Base-by-base conservation (phyloP, 2,329 filamentous ascomycete genomes). In the Colletotrichum magnum region DNA sequence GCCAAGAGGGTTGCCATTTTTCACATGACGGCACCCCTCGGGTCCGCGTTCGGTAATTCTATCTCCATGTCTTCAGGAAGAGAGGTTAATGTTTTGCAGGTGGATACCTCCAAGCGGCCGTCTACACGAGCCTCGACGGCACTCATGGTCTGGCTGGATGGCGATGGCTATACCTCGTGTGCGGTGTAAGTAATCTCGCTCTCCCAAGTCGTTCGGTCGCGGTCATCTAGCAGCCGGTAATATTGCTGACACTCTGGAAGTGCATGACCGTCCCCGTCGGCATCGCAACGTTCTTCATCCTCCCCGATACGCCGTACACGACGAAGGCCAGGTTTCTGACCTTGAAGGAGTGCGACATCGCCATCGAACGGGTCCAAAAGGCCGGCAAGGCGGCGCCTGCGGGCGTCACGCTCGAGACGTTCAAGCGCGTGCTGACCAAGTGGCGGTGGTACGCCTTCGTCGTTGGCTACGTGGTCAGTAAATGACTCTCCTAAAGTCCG, bases 1-100 rank as follows among this genome's bases (percentile, higher is more conserved):
- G 88, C 86, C 62, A 89, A 89, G 72, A 82, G 88, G 9, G 79
- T 81, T 0, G 82, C 81, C 64, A 80, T 85, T 51, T 84, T 85
- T 69, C 81, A 84, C 62, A 81, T 86, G 1, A 85, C 83, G 18
- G 85, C 86, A 6, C 85, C 83, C 3, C 78, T 88, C 0, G 87
- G 85, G 0, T 78, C 80, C 16, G 87, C 89, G 83, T 85, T 89
- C 58, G 86, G 84, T 47, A 4, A 47, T 16, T 47, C 16, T 7
- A 16, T 12, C 2, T 47, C 43, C 2, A 16, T 6, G 16, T 47
- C 5, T 47, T 2, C 28, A 7, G 10, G 28, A 10, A n/a, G 16
- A 12, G 45, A 47, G 2, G 4, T 18, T 47, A 18, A 47, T 5
- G 45, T 18, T 12, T 47, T 15, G 45, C 6, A 47, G 18, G 45